Evolutionary conservation across 1,139 yeast genomes (phyloP), one percentile per base, ranked within the genome.

Genomic region (Zhuliangozyma parablackwelliae): DNA sequence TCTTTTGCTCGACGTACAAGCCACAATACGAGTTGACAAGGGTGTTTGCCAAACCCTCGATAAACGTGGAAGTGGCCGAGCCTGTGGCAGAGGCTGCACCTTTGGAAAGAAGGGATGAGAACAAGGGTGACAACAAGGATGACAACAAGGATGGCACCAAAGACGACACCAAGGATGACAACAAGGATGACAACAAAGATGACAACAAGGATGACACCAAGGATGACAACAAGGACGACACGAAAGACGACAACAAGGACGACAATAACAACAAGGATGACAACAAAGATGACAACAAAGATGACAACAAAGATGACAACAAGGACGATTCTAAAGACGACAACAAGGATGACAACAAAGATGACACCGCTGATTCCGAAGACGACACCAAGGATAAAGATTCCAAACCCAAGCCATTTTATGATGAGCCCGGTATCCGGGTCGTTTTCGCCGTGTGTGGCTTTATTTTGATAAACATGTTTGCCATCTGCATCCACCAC

Each of bases 401-500:
- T 23, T 24, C 35, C 27, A 36, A 38, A 33, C 37, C 47, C 10
- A 38, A 35, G 8, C 41, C 47, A 9, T 33, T 44, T 8, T 46
- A 46, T 21, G 46, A 53, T 35, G 43, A 46, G 32, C 45, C 56
- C 13, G 57, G 51, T 6, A 46, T 56, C 12, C 40, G 59, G 31
- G 44, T 65, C 28, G 54, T 56, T 16, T 50, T 66, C 39, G 70
- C 55, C 9, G 47, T 65, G 21, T 56, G 48, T 13, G 71, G 58
- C 2, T 50, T 66, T 25, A 43, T 63, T 10, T 36, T 63, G 20
- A 42, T 66, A 20, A 67, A 67, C 40, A 51, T 65, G 56, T 24
- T 64, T 25, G 68, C 63, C 27, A 67, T 67, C 29, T 45, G 54
- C 26, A 47, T 67, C 31, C 72, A 66, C 41, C 73, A 67, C 39